Base-by-base conservation (phyloP, 108 stramenopile species). In the Nannochloropsis granulata region DNA sequence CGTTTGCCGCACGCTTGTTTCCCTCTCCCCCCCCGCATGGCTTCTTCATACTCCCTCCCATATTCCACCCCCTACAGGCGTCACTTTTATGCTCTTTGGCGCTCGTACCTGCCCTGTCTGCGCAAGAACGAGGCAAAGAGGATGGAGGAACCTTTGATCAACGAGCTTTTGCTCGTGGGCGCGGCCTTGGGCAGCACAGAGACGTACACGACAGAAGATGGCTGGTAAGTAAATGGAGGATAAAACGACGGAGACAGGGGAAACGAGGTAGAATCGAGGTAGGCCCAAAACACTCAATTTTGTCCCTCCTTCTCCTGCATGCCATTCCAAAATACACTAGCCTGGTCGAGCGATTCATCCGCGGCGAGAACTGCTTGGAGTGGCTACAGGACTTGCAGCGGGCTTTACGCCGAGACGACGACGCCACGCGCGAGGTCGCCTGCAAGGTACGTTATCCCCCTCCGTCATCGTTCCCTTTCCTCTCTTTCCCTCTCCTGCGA, bases 301-400 rank as follows among this genome's bases (percentile, higher is more conserved):
- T 16, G 10, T 10, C n/a, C n/a, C 56, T 71, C 21, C 11, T 71
- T n/a, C 16, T 71, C 21, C 10, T n/a, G 16, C 11, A 7, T 71
- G 56, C 16, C 16, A 71, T 71, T 71, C 56, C 56, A 71, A 71
- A 2, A n/a, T 11, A 0, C 0, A n/a, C n/a, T n/a, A 71, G 56
- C n/a, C 56, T 43, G 10, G 82, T 71, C 13, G 85, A 85, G 44
- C 79, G 81, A 23, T 88, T 88, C 71, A 84, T 88, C n/a, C 83
- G 88, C 10, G 88, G 88, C 23, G 88, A 88, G 43, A 88, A 85
- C 71, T 88, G 88, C 45, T 44, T 88, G 12, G 88, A 88, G 84
- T 88, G 88, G 88, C 88, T 88, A 1, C 88, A 88, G 43, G 88
- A 88, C 25, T 78, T 88, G 12, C 88, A 88, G 82, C 82, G 87